Evolutionary conservation across 2,329 filamentous ascomycete species (phyloP), one percentile per base, ranked within the genome.

Genomic region (Talaromyces rugulosus): DNA sequence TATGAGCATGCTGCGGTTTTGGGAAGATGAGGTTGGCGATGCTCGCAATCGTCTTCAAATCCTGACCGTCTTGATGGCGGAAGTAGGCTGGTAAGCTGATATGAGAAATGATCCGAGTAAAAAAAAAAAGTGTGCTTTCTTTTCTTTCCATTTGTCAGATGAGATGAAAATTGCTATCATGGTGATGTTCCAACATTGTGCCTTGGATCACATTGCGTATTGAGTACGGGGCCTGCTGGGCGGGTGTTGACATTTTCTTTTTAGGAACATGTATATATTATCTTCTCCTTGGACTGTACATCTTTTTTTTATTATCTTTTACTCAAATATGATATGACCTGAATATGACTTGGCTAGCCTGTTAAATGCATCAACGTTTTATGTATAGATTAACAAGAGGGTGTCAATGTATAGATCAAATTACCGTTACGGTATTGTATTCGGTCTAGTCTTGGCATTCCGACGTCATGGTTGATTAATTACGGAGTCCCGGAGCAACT

Each of bases 1-100:
- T 5, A 66, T 70, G 34, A 64, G 66, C 50, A 71, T 72, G 69
- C 55, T 71, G 30, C 59, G 63, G 14, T 72, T 70, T 55, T 72
- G 70, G 69, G 64, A 68, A 54, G 64, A 66, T 16, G 69, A 71
- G 58, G 68, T 69, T 30, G 62, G 62, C 14, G 69, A 71, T 62
- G 66, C 67, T 3, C 65, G 67, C 27, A 68, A 71, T 54, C 63
- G 69, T 27, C 62, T 70, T 50, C 65, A 63, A 30, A 61, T 71
- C 12, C 60, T 71, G 53, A 61, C 61, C 5, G 51, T 62, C 28
- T 57, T 67, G 59, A 66, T 65, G 64, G 28, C 60, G 16, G 65
- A 66, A 55, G 36, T 12, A 47, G 42, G 31, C 30, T 50, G 47
- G 44, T 42, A 18, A 56, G 42, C 27, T 9, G 31, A 40, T 40